Percentiles rank a stretch among this genome's conserved stretches.
phyloP scores from a whole-genome alignment of 805 yeast genomes.

The Cyberlindnera americana region DNA sequence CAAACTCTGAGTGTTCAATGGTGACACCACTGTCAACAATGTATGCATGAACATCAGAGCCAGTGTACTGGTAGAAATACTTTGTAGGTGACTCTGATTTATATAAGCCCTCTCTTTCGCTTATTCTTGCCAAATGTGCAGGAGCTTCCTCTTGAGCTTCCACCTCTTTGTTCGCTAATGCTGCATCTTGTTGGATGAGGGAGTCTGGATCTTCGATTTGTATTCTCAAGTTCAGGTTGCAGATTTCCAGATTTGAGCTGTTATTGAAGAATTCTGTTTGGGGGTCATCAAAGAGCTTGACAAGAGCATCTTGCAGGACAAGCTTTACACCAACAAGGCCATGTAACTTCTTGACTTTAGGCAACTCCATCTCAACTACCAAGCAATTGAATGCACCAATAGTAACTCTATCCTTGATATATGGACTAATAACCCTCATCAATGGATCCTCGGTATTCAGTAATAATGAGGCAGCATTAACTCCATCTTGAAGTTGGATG shows the following conservation, averaged over 20 bases:
- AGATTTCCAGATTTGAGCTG: too few relatives aligned
- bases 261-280: too few relatives aligned
- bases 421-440: slow-evolving; percentile 5
- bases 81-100: not conserved
- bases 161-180: too few relatives aligned
- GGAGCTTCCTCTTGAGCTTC: slow-evolving; percentile 45
- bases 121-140: slow-evolving; percentile 58
- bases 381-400: slow-evolving; percentile 15
- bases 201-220: slow-evolving; percentile 9
- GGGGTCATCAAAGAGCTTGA: slow-evolving; percentile 2
- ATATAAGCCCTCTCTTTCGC: slow-evolving; percentile 35
- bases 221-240: slow-evolving; percentile 6
- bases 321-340: slow-evolving; percentile 2
- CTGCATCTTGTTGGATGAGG: not conserved
- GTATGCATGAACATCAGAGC: slow-evolving; percentile 65
- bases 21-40: slow-evolving; percentile 80
- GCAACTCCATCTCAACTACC: slow-evolving; percentile 8
- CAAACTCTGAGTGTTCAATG: slow-evolving; percentile 54
- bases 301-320: slow-evolving; percentile 3
- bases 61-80: slow-evolving; percentile 46
- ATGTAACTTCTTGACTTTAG: not conserved
- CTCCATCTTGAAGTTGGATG: slow-evolving; percentile 10
- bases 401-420: slow-evolving; percentile 4
- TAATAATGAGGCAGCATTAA: slow-evolving; percentile 7
- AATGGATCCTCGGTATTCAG: slow-evolving; percentile 3